Evolutionary conservation across 2,329 filamentous ascomycete genomes (phyloP), one percentile per base, ranked within the genome.

Genomic region (Epichloe glyceriae): DNA sequence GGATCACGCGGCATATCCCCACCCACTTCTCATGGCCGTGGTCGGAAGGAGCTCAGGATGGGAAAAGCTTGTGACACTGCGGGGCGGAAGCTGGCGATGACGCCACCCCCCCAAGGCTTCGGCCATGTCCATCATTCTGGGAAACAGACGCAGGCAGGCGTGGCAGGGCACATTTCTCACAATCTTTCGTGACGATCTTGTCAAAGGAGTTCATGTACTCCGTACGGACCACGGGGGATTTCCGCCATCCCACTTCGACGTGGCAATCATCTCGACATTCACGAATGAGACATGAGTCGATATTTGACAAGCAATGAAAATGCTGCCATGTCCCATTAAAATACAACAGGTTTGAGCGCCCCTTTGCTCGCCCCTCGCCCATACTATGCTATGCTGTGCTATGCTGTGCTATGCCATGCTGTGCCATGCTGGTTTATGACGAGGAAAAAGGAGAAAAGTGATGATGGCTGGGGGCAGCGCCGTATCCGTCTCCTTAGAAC

Each of bases 401-500:
- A 26, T 30, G 26, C 26, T 4, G 8, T 10, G 26, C 26, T 4
- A 10, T 30, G 2, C 26, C 7, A 30, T 8, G 26, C 26, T 30
- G 8, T 30, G 26, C 26, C 5, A 5, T 42, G 17, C 19, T 12
- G 19, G 20, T 17, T 17, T 11, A 42, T 42, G 11, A 22, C 20
- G 40, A 42, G 19, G 22, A 45, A 45, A 20, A 42, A 4, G 26
- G 30, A 30, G 30, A 30, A 30, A 30, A 30, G 30, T 30, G 3
- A 30, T 10, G 3, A 30, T 30, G 30, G 30, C 30, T 10, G 26
- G 30, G 30, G 26, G 8, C 22, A 26, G 6, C 22, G 6, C 22
- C 6, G 7, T 26, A 2, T 26, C 22, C 22, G 22, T 26, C 22
- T 10, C 26, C 3, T 30, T 3, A 83, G 63, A 82, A 79, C 78